Evolutionary conservation across 331 rosid genomes (phyloP), one percentile per base, ranked within the genome.

Genomic region (Malus hybrid): DNA sequence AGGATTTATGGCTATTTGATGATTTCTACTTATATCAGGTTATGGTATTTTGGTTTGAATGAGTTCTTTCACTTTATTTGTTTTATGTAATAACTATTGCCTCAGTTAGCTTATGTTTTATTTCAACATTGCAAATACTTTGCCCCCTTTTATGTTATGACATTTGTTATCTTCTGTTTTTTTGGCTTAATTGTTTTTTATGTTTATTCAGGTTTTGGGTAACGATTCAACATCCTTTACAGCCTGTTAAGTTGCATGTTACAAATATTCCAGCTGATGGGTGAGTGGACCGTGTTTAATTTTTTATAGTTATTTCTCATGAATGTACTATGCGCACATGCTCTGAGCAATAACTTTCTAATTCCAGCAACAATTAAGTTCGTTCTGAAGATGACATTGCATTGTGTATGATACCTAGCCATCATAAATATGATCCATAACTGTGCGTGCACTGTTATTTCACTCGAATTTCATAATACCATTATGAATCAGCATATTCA

Each of bases 191-290:
- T 57, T 20, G 65, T 77, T 72, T 20, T 1, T 80, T 69, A 67
- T 82, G 36, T 54, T 2, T 76, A 22, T 84, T 29, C 97, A 94
- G 99, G 70, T 94, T 90, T 80, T 87, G 83, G 85, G 82, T 75
- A 82, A 69, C 93, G 19, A 72, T 90, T 34, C 75, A 67, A 5
- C 93, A 86, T 79, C 97, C 93, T 80, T 74, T 92, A 68, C 64
- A 63, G 71, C 97, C 99, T 1, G 90, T 89, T 83, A 92, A 85
- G 91, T 86, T 90, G 87, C 69, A 60, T 32, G 74, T 81, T 22
- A 42, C 93, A 60, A 83, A 42, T 82, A 67, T 83, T 77, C 88
- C 96, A 29, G 75, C 90, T 31, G 99, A 92, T 77, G 99, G 97
- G 99, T 94, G 84, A 82, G 91, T 78, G 76, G 50, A 33, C 48